A percentile compares a stretch with the other conserved stretches of the same genome.
Evolutionary conservation across 1,284 basidiomycete species (phyloP).

Genomic region (Papiliotrema flavescens): DNA sequence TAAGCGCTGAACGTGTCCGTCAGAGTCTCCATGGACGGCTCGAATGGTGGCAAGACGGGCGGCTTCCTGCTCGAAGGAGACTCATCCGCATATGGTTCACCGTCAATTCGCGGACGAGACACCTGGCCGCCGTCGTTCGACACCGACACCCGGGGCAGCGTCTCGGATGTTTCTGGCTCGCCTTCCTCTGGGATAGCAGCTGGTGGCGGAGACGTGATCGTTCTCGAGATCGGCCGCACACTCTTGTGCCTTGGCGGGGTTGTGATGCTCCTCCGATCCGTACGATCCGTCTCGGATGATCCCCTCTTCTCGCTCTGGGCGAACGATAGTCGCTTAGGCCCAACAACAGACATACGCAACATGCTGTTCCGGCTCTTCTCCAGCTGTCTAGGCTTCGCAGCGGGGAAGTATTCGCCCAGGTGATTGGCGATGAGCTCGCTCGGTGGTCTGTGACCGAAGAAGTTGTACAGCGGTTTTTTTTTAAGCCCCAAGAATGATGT

Average conservation of each 20-base stretch:
- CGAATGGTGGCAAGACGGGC: conserved; percentile 74
- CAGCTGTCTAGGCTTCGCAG: conserved; percentile 82
- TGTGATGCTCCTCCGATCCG: conserved; percentile 2
- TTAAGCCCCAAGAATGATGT: conserved; percentile 40
- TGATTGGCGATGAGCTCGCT: conserved; percentile 97
- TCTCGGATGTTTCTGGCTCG: conserved; percentile 11
- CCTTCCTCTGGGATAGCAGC: conserved; percentile 42
- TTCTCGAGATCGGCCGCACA: conserved; percentile 21
- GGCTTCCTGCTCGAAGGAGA: conserved; percentile 16
- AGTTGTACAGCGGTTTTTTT: conserved; percentile 72
- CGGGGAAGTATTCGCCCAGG: conserved; percentile 92
- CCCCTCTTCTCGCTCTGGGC: conserved; percentile 13
- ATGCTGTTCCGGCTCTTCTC: conserved; percentile 83
- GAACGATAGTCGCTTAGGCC: conserved; percentile 13
- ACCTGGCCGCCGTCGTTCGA: conserved; percentile 30
- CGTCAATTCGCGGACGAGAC: conserved; percentile 15
- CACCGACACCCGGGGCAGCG: conserved; percentile 32
- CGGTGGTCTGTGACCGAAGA: conserved; percentile 96
- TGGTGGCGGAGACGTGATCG: conserved; percentile 22
- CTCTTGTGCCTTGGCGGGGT: conserved; percentile 10
- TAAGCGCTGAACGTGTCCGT: conserved; percentile 66
- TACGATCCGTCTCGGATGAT: conserved; percentile 5
- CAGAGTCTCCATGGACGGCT: conserved; percentile 70
- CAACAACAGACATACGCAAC: conserved; percentile 51
- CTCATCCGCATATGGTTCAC: conserved; percentile 8